Evolutionary conservation across 73 alveolate species (phyloP), one percentile per base, ranked within the genome.

Genomic region (Tetrahymena borealis): DNA sequence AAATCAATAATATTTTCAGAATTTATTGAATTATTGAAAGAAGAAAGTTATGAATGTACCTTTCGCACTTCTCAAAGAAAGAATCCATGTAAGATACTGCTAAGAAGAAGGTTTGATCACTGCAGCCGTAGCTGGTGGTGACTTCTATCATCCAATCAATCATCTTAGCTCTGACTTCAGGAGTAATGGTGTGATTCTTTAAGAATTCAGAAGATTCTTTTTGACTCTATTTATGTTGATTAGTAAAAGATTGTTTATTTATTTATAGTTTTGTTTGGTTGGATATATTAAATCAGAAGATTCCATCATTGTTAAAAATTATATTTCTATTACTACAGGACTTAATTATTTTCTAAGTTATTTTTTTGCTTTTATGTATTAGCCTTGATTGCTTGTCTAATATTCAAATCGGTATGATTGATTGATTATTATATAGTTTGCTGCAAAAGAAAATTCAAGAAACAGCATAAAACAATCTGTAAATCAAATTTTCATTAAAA

Each of bases 61-160:
- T 90, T 90, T 79, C 40, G 18, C 93, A 38, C 35, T 85, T 91
- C 92, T 93, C 91, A 20, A 94, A 60, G 91, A 37, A 97, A 79
- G 78, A 91, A 38, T 97, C 99, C 98, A 98, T 96, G 35, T 97
- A 94, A 39, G 94, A 91, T 20, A 97, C 99, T 36, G 99, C 99
- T 5, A 95, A 39, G 97, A 97, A 98, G 93, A 95, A 97, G 32
- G 99, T 96, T 43, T 94, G 95, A 92, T 96, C 96, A 77, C 97
- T 85, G 91, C 91, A 93, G 7, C 95, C 94, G 90, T 96, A 98
- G 6, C 98, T 91, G 78, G 98, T 91, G 41, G 97, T 94, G 32
- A 98, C 98, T 96, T 98, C 99, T 11, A 97, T 94, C 99, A 98
- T 97, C 99, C 99, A 98, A 95, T 98, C 98, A n/a, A 98, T 96